Percentiles rank a stretch among this genome's conserved stretches.
phyloP scores from a whole-genome alignment of 1,284 basidiomycete genomes.

The Coniferiporia weirii region DNA sequence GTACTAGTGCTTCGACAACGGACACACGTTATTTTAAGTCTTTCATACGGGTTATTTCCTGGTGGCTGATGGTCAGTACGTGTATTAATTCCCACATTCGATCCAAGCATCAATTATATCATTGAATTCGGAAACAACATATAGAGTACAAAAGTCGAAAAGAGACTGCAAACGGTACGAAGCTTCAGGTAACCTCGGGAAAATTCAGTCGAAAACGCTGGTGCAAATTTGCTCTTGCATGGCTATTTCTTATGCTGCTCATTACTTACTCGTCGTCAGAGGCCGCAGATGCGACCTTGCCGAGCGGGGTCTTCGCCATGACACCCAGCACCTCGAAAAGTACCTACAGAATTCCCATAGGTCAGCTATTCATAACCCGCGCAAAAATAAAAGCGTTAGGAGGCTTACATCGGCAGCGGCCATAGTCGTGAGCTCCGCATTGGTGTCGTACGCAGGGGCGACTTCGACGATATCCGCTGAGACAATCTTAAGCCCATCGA shows the following conservation, averaged over 20 bases:
- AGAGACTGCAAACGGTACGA: too few species aligned
- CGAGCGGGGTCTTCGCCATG: conserved; percentile 72
- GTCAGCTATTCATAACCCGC: background rate
- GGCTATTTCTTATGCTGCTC: background rate
- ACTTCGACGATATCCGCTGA: conserved; percentile 81
- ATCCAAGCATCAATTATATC: too few species aligned
- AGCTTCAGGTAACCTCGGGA: too few species aligned
- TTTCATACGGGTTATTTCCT: too few species aligned
- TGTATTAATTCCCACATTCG: too few species aligned
- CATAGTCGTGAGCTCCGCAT: conserved; percentile 74
- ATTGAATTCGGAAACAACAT: too few species aligned
- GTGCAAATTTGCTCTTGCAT: background rate
- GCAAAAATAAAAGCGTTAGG: background rate
- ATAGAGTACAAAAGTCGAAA: too few species aligned
- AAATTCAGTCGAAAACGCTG: too few species aligned
- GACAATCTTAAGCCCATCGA: conserved; percentile 68
- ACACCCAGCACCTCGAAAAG: conserved; percentile 71
- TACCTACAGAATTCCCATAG: conserved; percentile 37
- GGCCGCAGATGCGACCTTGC: conserved; percentile 39
- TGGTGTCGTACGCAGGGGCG: conserved; percentile 75
- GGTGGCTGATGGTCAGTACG: too few species aligned
- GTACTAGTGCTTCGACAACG: too few species aligned
- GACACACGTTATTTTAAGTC: too few species aligned
- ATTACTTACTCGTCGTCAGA: background rate
- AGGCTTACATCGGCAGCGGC: conserved; percentile 70